Percentiles rank a stretch among this genome's conserved stretches.
These are phyloP conservation scores for Myxozyma geophila DNA, from an alignment of 805 yeast genomes.

Conservation along the genomic window DNA sequence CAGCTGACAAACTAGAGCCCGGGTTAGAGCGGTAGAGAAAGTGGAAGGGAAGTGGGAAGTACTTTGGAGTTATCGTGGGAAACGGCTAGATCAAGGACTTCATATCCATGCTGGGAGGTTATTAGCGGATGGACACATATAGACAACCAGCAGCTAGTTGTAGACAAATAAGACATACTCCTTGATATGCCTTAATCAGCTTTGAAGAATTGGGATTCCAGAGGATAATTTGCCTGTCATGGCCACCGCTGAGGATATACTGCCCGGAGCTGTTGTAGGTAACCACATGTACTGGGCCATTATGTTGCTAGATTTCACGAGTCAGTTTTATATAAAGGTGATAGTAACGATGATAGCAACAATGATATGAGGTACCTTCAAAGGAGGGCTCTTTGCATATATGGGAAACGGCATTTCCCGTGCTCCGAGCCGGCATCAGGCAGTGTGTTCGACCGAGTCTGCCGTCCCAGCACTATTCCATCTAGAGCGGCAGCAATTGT, in stretches of 20 bases:
- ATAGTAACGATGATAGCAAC: neutral
- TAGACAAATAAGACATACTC: neutral
- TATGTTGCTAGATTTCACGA: constrained; percentile 19
- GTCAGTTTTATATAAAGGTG: neutral
- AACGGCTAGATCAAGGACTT: constrained; percentile 42
- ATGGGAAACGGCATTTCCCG: constrained; percentile 24
- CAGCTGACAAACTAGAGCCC: constrained; percentile 41
- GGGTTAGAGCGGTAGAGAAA: neutral
- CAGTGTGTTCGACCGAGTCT: neutral
- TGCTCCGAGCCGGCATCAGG: neutral
- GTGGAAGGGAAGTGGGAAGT: neutral
- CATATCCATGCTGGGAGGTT: constrained; percentile 39
- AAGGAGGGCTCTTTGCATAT: constrained; percentile 9
- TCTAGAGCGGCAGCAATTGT: too few species aligned
- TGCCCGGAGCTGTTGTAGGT: constrained; percentile 40
- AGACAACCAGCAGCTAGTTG: neutral
- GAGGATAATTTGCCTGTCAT: constrained; percentile 39
- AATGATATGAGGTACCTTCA: constrained; percentile 3
- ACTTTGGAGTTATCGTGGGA: constrained; percentile 38
- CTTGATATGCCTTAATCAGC: constrained; percentile 35
- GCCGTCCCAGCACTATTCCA: too few species aligned
- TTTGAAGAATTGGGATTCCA: constrained; percentile 41
- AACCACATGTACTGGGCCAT: constrained; percentile 41
- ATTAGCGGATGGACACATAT: neutral
- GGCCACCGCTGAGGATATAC: constrained; percentile 43